phyloP scores from a whole-genome alignment of 495 filamentous ascomycete species.

The Hyaloscypha variabilis region DNA sequence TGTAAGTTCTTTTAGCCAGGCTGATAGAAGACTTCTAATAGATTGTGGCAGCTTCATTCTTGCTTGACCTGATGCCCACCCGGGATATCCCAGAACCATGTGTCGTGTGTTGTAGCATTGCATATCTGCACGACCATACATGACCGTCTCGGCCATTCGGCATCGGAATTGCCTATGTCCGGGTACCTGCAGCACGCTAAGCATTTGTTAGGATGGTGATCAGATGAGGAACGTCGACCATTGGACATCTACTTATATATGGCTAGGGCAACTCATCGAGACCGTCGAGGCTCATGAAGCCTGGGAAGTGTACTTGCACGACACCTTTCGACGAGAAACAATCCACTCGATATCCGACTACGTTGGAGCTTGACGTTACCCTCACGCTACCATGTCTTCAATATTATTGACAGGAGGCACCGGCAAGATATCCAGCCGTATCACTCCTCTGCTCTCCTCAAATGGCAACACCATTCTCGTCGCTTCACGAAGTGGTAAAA shows the following conservation, averaged over 20 bases:
- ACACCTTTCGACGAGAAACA: neutral
- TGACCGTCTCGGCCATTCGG: neutral
- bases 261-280: no score
- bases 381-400: neutral
- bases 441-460: conserved; percentile 40
- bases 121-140: conserved; percentile 4
- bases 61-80: conserved; percentile 7
- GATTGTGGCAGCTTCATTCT: conserved; percentile 16
- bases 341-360: neutral
- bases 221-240: neutral
- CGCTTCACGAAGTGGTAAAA: conserved; percentile 40
- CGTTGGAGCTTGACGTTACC: neutral
- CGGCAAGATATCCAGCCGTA: conserved; percentile 47
- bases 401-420: conserved; percentile 52
- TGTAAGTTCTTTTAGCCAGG: conserved; percentile 17
- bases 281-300: neutral
- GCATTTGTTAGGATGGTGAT: neutral
- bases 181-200: neutral
- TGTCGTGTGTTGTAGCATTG: neutral
- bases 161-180: neutral
- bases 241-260: no score
- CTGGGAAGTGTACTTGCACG: neutral
- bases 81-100: neutral
- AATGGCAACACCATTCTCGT: conserved; percentile 36
- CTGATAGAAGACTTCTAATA: neutral